phyloP scores from a whole-genome alignment of 148 eudicot species.

The Rhododendron ovatum region DNA sequence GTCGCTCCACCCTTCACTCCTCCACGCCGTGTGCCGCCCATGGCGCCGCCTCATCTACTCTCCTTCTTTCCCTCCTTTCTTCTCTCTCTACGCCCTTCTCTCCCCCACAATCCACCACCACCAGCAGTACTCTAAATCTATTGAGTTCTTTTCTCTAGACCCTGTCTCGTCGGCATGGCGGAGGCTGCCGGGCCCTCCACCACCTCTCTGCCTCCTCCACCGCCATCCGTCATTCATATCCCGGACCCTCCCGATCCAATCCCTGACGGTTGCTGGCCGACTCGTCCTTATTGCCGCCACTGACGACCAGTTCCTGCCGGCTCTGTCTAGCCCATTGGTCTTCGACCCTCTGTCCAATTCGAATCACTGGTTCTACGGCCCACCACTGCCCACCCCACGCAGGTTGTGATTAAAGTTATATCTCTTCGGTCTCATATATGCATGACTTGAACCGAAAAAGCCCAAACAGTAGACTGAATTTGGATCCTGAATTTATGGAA shows the following conservation, averaged over 20 bases:
- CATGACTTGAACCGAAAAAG: background rate
- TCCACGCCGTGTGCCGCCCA: constrained; percentile 27
- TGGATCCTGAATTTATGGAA: no score
- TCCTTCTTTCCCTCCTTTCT: constrained; percentile 41
- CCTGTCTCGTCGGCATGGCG: constrained; percentile 32
- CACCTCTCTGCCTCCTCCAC: constrained; percentile 23
- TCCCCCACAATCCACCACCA: background rate
- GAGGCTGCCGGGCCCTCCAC: constrained; percentile 26
- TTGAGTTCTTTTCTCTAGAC: constrained; percentile 29
- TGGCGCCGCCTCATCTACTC: constrained; percentile 46
- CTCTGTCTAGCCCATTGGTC: constrained; percentile 26
- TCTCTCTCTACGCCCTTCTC: constrained; percentile 31
- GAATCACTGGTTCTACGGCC: constrained; percentile 33
- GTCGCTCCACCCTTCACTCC: constrained; percentile 28
- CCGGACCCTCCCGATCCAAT: constrained; percentile 35
- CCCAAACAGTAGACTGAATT: no score
- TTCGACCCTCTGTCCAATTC: constrained; percentile 26
- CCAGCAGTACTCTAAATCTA: background rate
- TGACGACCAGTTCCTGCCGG: constrained; percentile 28
- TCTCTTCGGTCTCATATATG: background rate
- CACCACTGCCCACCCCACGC: constrained; percentile 25
- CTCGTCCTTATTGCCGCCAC: constrained; percentile 30
- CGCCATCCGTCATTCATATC: constrained; percentile 42
- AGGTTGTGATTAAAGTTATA: background rate
- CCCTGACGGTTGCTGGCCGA: constrained; percentile 20